Conservation (phyloP, 2,329 filamentous ascomycete genomes). For the Trichoderma guizhouense region DNA sequence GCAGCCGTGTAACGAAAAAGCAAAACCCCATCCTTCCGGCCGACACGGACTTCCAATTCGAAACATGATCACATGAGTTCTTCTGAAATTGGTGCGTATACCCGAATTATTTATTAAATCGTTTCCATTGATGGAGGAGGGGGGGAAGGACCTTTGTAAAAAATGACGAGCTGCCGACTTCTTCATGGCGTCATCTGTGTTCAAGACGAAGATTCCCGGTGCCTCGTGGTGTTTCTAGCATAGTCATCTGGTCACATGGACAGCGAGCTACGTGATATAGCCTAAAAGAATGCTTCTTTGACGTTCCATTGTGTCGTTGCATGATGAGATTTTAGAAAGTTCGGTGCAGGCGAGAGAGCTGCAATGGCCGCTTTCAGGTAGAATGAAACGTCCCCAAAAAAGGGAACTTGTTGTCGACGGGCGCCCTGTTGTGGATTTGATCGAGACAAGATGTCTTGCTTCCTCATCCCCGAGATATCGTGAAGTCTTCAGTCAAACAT, state of each 20-base stretch:
- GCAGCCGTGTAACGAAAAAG: constrained; percentile 1
- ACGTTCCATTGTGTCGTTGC: neutral
- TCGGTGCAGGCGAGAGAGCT: neutral
- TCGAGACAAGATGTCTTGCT: neutral
- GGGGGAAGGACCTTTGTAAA: neutral
- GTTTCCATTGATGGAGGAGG: too few relatives aligned
- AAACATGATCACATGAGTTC: constrained; percentile 3
- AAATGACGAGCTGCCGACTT: constrained; percentile 9
- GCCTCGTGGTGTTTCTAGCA: neutral
- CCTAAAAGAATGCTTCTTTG: neutral
- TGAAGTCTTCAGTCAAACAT: neutral
- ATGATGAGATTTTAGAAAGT: neutral
- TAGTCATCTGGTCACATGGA: neutral
- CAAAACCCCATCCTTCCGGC: neutral
- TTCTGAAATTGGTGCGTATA: neutral
- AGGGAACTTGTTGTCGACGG: neutral
- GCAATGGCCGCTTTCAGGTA: neutral
- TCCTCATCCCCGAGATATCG: neutral
- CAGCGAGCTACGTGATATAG: neutral
- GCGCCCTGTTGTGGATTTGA: neutral
- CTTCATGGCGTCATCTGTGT: neutral
- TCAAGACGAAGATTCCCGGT: neutral
- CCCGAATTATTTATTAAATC: neutral
- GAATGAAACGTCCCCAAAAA: neutral
- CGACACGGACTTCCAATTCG: neutral